These are phyloP conservation scores for Tetrapisispora arboricola DNA, from an alignment of 805 yeast genomes.

Conservation along the genomic window DNA sequence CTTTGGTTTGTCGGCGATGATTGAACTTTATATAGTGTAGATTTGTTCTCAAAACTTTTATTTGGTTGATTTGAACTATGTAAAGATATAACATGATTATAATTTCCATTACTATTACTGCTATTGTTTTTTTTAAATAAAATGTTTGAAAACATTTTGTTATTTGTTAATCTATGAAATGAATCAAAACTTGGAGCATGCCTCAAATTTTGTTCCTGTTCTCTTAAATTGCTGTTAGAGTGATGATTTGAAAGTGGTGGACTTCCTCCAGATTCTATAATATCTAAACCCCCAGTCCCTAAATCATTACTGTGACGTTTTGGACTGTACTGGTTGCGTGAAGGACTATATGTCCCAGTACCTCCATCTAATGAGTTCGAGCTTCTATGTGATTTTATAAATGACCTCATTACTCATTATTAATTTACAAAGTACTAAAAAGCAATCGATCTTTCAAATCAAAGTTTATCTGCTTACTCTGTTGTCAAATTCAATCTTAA, in stretches of 20 bases:
- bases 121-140: conserved; percentile 20
- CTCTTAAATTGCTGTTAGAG: neutral
- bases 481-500: no score
- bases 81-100: neutral
- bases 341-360: conserved; percentile 6
- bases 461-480: no score
- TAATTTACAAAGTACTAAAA: no score
- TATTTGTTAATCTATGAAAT: conserved; percentile 20
- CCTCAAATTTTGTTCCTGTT: conserved; percentile 2
- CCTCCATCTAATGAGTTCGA: conserved; percentile 27
- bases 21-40: neutral
- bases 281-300: neutral
- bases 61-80: neutral
- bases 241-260: neutral
- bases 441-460: no score
- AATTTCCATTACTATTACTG: conserved; percentile 1
- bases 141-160: conserved; percentile 21
- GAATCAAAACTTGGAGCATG: conserved; percentile 21
- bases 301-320: conserved; percentile 12
- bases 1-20: neutral
- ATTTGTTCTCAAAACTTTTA: neutral
- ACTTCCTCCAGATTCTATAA: neutral
- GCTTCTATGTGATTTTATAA: conserved; percentile 32
- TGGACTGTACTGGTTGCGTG: conserved; percentile 2
- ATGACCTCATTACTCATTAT: conserved; percentile 29